Base-by-base conservation (phyloP, 495 filamentous ascomycete genomes). In the Talaromyces nanjingensis region DNA sequence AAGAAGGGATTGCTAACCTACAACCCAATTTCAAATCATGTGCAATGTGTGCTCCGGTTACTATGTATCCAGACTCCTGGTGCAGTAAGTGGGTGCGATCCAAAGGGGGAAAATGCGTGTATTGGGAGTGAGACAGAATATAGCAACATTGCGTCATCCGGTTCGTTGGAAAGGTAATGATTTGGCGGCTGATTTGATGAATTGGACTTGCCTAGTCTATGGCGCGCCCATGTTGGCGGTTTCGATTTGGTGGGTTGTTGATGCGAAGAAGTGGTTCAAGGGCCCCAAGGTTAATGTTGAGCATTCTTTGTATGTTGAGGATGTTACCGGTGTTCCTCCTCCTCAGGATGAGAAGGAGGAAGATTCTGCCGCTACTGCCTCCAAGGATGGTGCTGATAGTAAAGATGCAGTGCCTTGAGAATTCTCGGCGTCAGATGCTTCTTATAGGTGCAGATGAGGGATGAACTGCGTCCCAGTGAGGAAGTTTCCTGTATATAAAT, bases 121-220 rank as follows among this genome's bases (percentile, higher is more conserved):
- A n/a, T n/a, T n/a, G n/a, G n/a, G n/a, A n/a, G n/a, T n/a, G n/a
- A n/a, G n/a, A n/a, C n/a, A n/a, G n/a, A n/a, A n/a, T n/a, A n/a
- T n/a, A n/a, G n/a, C n/a, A n/a, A n/a, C n/a, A n/a, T n/a, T n/a
- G n/a, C n/a, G n/a, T n/a, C n/a, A n/a, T n/a, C n/a, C n/a, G n/a
- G n/a, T n/a, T n/a, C n/a, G n/a, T n/a, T n/a, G n/a, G n/a, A n/a
- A n/a, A n/a, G 87, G 86, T 4, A 72, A 64, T 0, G 76, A 90
- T 73, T 68, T 91, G 37, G 83, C 79, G 47, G 76, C 70, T 31
- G 79, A 83, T 42, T 47, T 77, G 62, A 91, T 91, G 89, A 91
- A 91, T 65, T 91, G 89, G 89, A 92, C 89, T 4, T 81, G 78
- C 70, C 78, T 91, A 34, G 89, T 92, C 33, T 92, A 88, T 70